Evolutionary conservation across 345 rosid genomes (phyloP).

Genomic region (Euclidium syriacum): DNA sequence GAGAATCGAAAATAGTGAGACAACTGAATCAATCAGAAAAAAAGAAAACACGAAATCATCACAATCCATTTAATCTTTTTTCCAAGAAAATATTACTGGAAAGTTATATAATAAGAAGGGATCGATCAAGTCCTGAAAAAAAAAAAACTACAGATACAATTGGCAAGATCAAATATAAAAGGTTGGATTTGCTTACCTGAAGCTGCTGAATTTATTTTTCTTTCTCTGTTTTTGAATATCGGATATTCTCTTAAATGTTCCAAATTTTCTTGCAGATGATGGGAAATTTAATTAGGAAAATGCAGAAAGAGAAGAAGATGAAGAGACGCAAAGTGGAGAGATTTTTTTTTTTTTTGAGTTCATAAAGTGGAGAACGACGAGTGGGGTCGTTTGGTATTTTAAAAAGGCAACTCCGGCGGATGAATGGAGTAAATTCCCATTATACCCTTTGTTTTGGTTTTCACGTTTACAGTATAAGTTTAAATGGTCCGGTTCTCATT

Average conservation of each 20-base stretch:
- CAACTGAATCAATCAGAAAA: background rate
- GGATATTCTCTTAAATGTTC: background rate
- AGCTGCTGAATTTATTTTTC: background rate
- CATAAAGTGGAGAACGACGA: background rate
- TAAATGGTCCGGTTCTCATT: background rate
- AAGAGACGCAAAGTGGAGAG: background rate
- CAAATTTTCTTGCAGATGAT: background rate
- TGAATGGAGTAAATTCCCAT: background rate
- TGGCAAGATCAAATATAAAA: background rate
- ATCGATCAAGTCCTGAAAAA: background rate
- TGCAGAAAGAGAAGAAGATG: conserved; percentile 2
- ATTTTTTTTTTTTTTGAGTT: background rate
- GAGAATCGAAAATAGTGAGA: background rate
- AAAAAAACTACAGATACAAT: background rate
- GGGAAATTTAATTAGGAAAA: background rate
- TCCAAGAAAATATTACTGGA: background rate
- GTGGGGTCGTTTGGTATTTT: background rate
- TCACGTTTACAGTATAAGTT: background rate
- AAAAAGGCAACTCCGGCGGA: background rate
- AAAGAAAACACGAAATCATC: background rate
- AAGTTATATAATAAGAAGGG: background rate
- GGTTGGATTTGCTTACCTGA: conserved; percentile 9
- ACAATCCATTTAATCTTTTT: too few relatives aligned
- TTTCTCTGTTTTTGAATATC: background rate
- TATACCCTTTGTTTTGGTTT: background rate